Conservation (phyloP, 345 rosid genomes). For the Salix dunnii region DNA sequence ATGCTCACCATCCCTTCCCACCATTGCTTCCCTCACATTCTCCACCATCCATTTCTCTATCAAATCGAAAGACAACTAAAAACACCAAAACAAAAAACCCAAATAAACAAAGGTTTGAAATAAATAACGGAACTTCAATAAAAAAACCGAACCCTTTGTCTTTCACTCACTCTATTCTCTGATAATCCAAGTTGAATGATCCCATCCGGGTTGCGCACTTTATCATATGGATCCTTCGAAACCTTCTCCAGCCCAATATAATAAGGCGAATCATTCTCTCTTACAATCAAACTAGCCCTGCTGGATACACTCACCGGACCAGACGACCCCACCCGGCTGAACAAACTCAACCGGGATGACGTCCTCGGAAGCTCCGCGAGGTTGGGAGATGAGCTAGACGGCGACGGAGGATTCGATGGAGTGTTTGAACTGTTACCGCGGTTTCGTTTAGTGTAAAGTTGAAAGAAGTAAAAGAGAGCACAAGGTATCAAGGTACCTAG, state of each 20-base stretch:
- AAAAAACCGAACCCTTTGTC: too few species aligned
- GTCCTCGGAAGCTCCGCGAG: conserved; percentile 50
- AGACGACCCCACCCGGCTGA: conserved; percentile 43
- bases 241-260: conserved; percentile 66
- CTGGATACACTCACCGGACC: conserved; percentile 54
- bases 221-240: conserved; percentile 54
- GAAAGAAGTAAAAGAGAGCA: conserved; percentile 74
- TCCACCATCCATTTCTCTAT: conserved; percentile 73
- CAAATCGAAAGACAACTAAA: conserved; percentile 85
- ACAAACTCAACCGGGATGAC: conserved; percentile 48
- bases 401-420: conserved; percentile 41
- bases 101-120: not conserved
- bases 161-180: conserved; percentile 59
- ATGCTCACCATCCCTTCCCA: conserved; percentile 37
- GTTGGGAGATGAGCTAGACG: conserved; percentile 40
- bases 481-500: conserved; percentile 85
- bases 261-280: conserved; percentile 60
- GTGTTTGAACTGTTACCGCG: conserved; percentile 32
- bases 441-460: conserved; percentile 62
- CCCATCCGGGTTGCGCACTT: conserved; percentile 50
- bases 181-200: conserved; percentile 83
- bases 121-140: not conserved
- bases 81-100: not conserved
- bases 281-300: conserved; percentile 55
- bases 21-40: conserved; percentile 43